These are phyloP conservation scores for Discostella pseudostelligera DNA, from an alignment of 108 stramenopile species.

Conservation along the genomic window DNA sequence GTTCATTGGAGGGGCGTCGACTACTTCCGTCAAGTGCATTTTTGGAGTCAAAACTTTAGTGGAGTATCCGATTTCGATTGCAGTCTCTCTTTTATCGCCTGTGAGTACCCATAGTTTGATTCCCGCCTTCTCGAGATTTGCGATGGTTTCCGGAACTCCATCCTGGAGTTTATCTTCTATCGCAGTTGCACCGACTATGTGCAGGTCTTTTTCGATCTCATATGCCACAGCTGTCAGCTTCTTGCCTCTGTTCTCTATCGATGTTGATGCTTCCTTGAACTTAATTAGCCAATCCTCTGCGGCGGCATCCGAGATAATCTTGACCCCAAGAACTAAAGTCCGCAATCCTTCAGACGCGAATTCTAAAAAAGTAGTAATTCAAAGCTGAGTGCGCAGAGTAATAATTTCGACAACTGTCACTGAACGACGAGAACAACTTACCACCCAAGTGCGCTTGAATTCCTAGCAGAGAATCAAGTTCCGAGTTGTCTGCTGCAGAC, in stretches of 20 bases:
- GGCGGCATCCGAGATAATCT: conserved; percentile 79
- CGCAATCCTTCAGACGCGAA: conserved; percentile 94
- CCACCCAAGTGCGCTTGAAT: conserved; percentile 81
- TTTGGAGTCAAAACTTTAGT: conserved; percentile 86
- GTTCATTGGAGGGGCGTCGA: conserved; percentile 55
- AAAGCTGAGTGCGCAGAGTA: not conserved
- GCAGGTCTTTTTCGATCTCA: conserved; percentile 82
- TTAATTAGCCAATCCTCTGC: conserved; percentile 72
- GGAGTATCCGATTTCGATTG: conserved; percentile 96
- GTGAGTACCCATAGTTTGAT: conserved; percentile 98
- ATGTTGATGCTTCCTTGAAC: conserved; percentile 74
- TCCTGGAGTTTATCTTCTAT: conserved; percentile 98
- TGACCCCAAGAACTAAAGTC: conserved; percentile 90
- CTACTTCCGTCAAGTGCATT: conserved; percentile 91
- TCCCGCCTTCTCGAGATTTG: conserved; percentile 87
- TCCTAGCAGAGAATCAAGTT: conserved; percentile 56
- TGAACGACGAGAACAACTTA: conserved; percentile 9
- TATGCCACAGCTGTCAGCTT: conserved; percentile 71
- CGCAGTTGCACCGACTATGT: conserved; percentile 93
- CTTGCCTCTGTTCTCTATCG: conserved; percentile 74
- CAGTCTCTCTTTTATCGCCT: conserved; percentile 98
- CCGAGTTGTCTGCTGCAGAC: conserved; percentile 48
- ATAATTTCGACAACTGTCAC: not conserved
- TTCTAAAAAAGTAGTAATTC: conserved; percentile 18
- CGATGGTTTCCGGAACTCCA: conserved; percentile 93